Percentiles rank a stretch among this genome's conserved stretches.
Evolutionary conservation across 805 yeast genomes (phyloP).

Genomic region (Lachancea sp.): DNA sequence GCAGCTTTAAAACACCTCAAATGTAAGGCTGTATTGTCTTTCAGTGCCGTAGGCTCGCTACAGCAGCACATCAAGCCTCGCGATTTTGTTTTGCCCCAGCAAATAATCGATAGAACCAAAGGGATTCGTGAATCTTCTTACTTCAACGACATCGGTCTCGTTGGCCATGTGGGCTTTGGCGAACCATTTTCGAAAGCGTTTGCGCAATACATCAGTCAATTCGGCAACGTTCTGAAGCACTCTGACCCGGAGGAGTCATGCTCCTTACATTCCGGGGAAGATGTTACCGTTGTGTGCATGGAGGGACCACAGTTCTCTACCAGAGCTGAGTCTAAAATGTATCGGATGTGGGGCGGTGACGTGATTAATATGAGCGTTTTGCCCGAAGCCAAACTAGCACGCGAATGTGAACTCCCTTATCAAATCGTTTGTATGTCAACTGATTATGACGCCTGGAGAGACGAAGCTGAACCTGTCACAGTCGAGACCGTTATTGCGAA

Average conservation of each 20-base stretch:
- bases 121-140: slow-evolving; percentile 87
- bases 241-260: slow-evolving; percentile 45
- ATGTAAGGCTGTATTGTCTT: slow-evolving; percentile 82
- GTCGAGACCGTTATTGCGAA: slow-evolving; percentile 96
- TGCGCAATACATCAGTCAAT: slow-evolving; percentile 56
- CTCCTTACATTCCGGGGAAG: slow-evolving; percentile 68
- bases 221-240: slow-evolving; percentile 51
- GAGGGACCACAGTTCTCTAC: slow-evolving; percentile 98
- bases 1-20: slow-evolving; percentile 90
- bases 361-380: slow-evolving; percentile 95
- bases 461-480: slow-evolving; percentile 90
- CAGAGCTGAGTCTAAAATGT: slow-evolving; percentile 88
- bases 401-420: slow-evolving; percentile 94
- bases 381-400: slow-evolving; percentile 96
- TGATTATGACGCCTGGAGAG: slow-evolving; percentile 98
- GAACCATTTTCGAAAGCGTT: slow-evolving; percentile 86
- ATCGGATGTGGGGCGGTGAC: slow-evolving; percentile 83
- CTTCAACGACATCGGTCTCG: slow-evolving; percentile 81
- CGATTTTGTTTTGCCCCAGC: slow-evolving; percentile 95
- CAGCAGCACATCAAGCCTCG: slow-evolving; percentile 86
- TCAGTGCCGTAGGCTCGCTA: slow-evolving; percentile 93
- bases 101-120: slow-evolving; percentile 93
- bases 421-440: slow-evolving; percentile 99
- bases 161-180: slow-evolving; percentile 96
- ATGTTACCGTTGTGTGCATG: slow-evolving; percentile 88